A percentile compares a stretch with the other conserved stretches of the same genome.
phyloP scores from a whole-genome alignment of 2,329 filamentous ascomycete species.

The Fusarium pininemorale region DNA sequence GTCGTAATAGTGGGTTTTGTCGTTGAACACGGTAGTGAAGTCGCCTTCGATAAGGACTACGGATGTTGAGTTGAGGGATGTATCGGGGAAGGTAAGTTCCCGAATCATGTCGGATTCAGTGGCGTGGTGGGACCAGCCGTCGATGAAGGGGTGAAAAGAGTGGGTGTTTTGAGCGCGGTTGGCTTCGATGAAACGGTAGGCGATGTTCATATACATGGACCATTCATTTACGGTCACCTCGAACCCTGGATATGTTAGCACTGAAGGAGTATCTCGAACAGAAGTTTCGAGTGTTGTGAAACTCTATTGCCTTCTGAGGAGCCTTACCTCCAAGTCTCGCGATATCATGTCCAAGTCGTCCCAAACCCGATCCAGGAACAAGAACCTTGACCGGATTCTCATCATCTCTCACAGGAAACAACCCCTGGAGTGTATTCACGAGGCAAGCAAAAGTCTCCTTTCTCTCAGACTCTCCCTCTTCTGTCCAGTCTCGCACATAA shows the following conservation, averaged over 20 bases:
- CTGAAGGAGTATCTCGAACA: too few species aligned
- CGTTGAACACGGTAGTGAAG: constrained; percentile 56
- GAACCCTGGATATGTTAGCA: constrained; percentile 47
- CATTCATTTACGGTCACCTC: constrained; percentile 66
- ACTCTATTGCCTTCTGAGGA: too few species aligned
- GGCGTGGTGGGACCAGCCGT: constrained; percentile 65
- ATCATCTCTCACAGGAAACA: constrained; percentile 44
- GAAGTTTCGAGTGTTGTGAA: too few species aligned
- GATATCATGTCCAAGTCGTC: constrained; percentile 62
- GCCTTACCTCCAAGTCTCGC: constrained; percentile 53
- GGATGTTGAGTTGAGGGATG: constrained; percentile 42
- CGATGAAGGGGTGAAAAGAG: constrained; percentile 61
- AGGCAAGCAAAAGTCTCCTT: constrained; percentile 54
- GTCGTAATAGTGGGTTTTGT: constrained; percentile 51
- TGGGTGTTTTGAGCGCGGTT: constrained; percentile 38
- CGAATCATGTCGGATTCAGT: constrained; percentile 58
- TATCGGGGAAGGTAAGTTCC: constrained; percentile 56
- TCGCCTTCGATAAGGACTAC: constrained; percentile 65
- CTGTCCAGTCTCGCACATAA: constrained; percentile 66
- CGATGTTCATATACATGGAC: constrained; percentile 66
- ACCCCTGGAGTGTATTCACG: constrained; percentile 42
- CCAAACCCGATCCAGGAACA: constrained; percentile 63
- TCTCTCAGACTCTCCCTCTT: constrained; percentile 57
- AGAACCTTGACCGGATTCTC: constrained; percentile 50
- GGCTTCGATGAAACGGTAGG: constrained; percentile 59